Conservation (phyloP, 495 filamentous ascomycete genomes). For the Penicillium alfredii region DNA sequence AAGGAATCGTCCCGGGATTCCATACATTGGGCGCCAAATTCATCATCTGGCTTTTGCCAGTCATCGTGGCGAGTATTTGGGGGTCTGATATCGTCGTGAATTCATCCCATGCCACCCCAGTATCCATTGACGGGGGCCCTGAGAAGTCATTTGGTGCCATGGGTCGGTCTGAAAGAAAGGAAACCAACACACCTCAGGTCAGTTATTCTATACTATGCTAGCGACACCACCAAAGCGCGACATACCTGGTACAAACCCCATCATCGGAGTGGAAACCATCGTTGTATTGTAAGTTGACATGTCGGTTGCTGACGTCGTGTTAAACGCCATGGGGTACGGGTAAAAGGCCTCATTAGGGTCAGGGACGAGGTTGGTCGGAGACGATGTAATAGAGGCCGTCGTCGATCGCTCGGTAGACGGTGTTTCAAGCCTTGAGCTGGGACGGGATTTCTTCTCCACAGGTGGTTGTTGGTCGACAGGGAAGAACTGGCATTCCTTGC, state of each 20-base stretch:
- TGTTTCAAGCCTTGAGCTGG: constrained; percentile 38
- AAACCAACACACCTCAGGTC: too few relatives aligned
- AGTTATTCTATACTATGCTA: too few relatives aligned
- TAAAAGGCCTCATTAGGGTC: constrained; percentile 40
- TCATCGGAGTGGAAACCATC: constrained; percentile 30
- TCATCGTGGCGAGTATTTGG: constrained; percentile 33
- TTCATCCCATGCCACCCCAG: constrained; percentile 36
- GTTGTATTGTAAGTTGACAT: constrained; percentile 29
- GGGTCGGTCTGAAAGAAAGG: constrained; percentile 17
- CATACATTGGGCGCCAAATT: constrained; percentile 31
- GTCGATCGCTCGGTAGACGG: constrained; percentile 37
- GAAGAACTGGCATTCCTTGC: constrained; percentile 93
- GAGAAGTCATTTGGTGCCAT: constrained; percentile 28
- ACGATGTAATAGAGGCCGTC: constrained; percentile 39
- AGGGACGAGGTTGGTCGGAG: constrained; percentile 25
- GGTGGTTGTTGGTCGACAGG: constrained; percentile 82
- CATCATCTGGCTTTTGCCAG: constrained; percentile 34
- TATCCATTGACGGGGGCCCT: constrained; percentile 29
- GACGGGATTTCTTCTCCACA: constrained; percentile 45
- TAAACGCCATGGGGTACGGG: constrained; percentile 38
- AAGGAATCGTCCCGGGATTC: constrained; percentile 22
- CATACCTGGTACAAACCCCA: constrained; percentile 34
- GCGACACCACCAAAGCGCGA: too few relatives aligned
- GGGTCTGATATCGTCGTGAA: constrained; percentile 40
- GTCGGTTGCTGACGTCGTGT: constrained; percentile 28